phyloP scores from a whole-genome alignment of 129 eudicot genomes.

The Oenanthe sinensis region DNA sequence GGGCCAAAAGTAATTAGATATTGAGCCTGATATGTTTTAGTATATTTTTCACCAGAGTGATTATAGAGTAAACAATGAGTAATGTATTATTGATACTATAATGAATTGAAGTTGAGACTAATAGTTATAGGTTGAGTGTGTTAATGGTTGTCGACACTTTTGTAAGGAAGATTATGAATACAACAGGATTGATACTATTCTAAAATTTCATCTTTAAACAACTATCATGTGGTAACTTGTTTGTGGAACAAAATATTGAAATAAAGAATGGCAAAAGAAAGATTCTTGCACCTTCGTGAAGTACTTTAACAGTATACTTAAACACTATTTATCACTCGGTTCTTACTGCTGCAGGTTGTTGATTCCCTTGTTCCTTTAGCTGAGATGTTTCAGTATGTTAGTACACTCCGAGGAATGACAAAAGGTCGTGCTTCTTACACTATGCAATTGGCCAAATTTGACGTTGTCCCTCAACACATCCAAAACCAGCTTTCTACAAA shows the following conservation, averaged over 20 bases:
- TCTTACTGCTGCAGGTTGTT: conserved; percentile 54
- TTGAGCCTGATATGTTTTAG: conserved; percentile 2
- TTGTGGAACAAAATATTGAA: not conserved
- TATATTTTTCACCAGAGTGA: not conserved
- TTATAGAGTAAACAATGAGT: not conserved
- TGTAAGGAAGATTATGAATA: not conserved
- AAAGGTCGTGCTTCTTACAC: conserved; percentile 96
- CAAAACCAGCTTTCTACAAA: conserved; percentile 77
- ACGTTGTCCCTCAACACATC: conserved; percentile 91
- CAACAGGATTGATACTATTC: not conserved
- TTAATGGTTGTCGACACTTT: not conserved
- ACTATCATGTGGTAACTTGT: not conserved
- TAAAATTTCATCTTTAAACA: not conserved
- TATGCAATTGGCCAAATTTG: conserved; percentile 91
- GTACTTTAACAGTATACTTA: not conserved
- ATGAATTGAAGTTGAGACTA: not conserved
- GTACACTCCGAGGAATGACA: conserved; percentile 85
- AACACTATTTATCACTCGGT: not conserved
- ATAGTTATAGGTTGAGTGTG: not conserved
- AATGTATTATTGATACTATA: not conserved
- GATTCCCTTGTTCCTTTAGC: conserved; percentile 88
- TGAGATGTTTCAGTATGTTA: conserved; percentile 95
- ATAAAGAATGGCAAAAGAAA: not conserved
- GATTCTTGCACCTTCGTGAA: not conserved
- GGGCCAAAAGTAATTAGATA: not conserved